Evolutionary conservation across 768 basidiomycete species (phyloP).

Genomic region (Kwoniella mangroviensis): DNA sequence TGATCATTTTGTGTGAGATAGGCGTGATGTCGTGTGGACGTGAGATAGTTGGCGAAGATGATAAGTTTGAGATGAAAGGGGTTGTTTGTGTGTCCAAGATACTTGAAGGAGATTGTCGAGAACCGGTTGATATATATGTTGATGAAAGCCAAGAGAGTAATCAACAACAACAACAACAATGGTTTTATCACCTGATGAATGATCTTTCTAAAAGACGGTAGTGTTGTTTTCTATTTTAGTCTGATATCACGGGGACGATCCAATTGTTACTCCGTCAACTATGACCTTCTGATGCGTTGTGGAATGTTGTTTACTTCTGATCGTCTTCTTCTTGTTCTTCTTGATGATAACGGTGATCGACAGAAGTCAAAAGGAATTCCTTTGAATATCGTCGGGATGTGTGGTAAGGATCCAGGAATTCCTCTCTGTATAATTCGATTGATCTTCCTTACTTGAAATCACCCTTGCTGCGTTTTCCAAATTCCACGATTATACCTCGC

Average conservation of each 20-base stretch:
- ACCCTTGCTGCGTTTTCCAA: neutral
- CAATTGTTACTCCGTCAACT: neutral
- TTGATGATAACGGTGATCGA: neutral
- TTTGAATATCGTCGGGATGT: neutral
- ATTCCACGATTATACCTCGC: neutral
- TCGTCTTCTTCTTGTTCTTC: neutral
- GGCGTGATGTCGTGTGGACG: conserved; percentile 9
- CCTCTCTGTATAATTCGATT: too few species aligned
- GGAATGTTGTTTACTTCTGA: neutral
- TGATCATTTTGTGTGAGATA: conserved; percentile 11
- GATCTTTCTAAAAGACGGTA: too few species aligned
- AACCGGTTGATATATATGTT: neutral
- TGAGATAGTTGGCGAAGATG: conserved; percentile 9
- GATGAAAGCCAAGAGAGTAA: too few species aligned
- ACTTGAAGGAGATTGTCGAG: neutral
- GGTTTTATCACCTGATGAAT: neutral
- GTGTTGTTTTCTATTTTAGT: neutral
- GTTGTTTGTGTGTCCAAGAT: neutral
- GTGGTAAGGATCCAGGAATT: too few species aligned
- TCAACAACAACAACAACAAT: too few species aligned
- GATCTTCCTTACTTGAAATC: too few species aligned
- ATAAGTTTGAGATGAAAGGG: neutral
- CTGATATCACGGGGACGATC: neutral
- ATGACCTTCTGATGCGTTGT: neutral
- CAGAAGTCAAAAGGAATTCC: neutral